Evolutionary conservation across 2,329 filamentous ascomycete genomes (phyloP), one percentile per base, ranked within the genome.

Genomic region (Blastomyces parvus): DNA sequence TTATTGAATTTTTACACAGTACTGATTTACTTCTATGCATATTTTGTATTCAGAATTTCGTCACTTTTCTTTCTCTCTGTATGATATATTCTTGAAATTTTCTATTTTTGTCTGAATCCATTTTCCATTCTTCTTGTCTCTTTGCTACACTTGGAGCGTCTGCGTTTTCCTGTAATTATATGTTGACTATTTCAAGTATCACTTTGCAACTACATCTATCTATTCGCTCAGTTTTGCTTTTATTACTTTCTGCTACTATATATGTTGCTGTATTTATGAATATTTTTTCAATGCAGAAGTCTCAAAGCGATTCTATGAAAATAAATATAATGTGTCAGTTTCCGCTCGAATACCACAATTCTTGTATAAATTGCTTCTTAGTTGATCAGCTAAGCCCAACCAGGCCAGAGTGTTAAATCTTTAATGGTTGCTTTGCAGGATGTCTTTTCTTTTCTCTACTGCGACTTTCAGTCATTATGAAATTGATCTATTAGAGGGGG

Each of bases 1-100:
- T 59, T 19, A 60, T 59, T 65, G 57, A 3, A 44, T 58, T 62
- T 62, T 50, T 44, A 4, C n/a, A 6, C n/a, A 7, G 44, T 3
- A 22, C 25, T 44, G 9, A 19, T 22, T 22, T 46, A 22, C 19
- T 46, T 46, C 44, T 46, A n/a, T 22, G 13, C 38, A 40, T 40
- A 40, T 14, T 40, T 11, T 40, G 38, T 40, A 14, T 40, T 13
- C 38, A 40, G 38, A 14, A 40, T 40, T 40, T 40, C 11, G n/a
- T 57, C 42, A 9, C 9, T 42, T 61, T 53, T 22, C 2, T 52
- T 60, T 42, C 5, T 42, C 17, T 3, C 13, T 42, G 44, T 60
- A 44, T 50, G 22, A 38, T 25, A 42, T 63, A 33, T 61, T 11
- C 22, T 48, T 46, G 53, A 30, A 33, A 33, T 53, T 17, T 44